Base-by-base conservation (phyloP, 352 stramenopile species). In the Stephanocyclus meneghinianus region DNA sequence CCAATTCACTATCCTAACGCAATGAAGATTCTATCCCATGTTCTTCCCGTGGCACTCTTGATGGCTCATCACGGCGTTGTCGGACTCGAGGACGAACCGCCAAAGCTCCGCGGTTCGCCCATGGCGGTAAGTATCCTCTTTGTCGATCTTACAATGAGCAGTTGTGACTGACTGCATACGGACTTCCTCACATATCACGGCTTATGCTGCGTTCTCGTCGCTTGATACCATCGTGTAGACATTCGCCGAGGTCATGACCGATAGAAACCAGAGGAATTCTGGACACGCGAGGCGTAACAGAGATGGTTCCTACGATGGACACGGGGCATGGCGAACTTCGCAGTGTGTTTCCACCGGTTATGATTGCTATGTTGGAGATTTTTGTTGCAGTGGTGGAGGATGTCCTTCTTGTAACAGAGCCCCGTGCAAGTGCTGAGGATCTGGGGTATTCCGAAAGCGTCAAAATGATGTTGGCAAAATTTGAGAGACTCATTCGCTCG, bases 321-420 rank as follows among this genome's bases (percentile, higher is more conserved):
- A 59, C 2, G 50, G 18, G 3, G 50, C 50, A 32, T 59, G 50
- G 50, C 11, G 50, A 32, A 59, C 50, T 3, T 32, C 15, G 3
- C 50, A 59, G 18, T 59, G 50, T 59, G 50, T 59, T 15, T 26
- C 50, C 15, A 30, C 50, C 18, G 50, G 50, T 32, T 15, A 30
- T 11, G 50, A 59, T 59, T 59, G 50, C 18, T 59, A 59, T 11
- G 18, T 59, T 59, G 50, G 50, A 32, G 50, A 59, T 32, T 26
- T 59, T 59, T 59, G 50, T 11, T 59, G 50, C 30, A 6, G 30
- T 3, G 10, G 16, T 32, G 50, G 50, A 15, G 50, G 26, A 32
- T 59, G 50, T 32, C 50, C 50, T 59, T 32, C 16, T 32, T 59
- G 50, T 59, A 59, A 59, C 26, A 32, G n/a, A 32, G 50, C 16